phyloP scores from a whole-genome alignment of 1,284 basidiomycete genomes.

The Exsudoporus floridanus region DNA sequence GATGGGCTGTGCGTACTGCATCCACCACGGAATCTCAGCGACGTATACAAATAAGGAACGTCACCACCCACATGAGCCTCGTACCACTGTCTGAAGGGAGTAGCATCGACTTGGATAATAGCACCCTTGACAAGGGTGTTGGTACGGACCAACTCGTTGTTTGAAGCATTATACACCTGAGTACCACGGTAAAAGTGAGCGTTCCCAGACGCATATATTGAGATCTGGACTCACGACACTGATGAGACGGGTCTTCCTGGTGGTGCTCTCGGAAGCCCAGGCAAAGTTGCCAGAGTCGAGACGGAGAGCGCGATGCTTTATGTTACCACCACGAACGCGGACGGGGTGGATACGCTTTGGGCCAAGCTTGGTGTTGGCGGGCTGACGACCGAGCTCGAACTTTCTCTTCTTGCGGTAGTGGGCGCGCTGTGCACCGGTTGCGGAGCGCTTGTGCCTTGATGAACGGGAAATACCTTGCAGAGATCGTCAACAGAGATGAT shows the following conservation, averaged over 20 bases:
- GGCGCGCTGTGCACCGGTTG: constrained; percentile 89
- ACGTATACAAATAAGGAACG: not conserved
- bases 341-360: constrained; percentile 91
- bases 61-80: constrained; percentile 80
- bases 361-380: constrained; percentile 93
- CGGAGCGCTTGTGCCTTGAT: constrained; percentile 93
- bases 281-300: constrained; percentile 95
- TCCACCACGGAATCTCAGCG: constrained; percentile 10
- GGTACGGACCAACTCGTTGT: constrained; percentile 98
- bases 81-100: constrained; percentile 98
- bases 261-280: constrained; percentile 91
- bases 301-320: constrained; percentile 92
- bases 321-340: constrained; percentile 90
- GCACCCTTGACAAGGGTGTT: constrained; percentile 96
- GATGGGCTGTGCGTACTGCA: constrained; percentile 87
- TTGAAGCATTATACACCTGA: constrained; percentile 95
- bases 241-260: constrained; percentile 92
- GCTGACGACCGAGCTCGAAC: constrained; percentile 96
- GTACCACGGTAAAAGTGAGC: constrained; percentile 5
- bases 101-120: constrained; percentile 94
- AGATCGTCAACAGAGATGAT: constrained; percentile 9
- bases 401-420: constrained; percentile 99
- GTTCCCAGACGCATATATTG: constrained; percentile 1
- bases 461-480: constrained; percentile 86
- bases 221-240: constrained; percentile 72